A percentile compares a stretch with the other conserved stretches of the same genome.
Conservation (phyloP, 805 yeast species). For the Saccharomycopsis babjevae region DNA sequence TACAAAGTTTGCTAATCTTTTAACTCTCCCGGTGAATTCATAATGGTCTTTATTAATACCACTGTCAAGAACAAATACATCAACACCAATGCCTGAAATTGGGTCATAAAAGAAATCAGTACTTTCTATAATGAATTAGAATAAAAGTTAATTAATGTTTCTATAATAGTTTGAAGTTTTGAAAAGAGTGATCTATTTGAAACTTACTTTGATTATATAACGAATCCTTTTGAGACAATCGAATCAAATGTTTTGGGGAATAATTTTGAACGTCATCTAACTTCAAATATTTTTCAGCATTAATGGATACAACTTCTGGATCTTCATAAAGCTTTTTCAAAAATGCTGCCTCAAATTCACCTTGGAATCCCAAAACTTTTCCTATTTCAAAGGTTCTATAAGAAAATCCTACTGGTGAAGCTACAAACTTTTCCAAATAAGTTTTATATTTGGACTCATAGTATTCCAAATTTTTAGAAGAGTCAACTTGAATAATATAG, state of each 20-base stretch:
- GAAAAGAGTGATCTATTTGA: neutral
- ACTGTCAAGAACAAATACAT: slow-evolving; percentile 46
- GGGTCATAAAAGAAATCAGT: slow-evolving; percentile 34
- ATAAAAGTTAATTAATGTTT: neutral
- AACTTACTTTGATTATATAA: slow-evolving; percentile 14
- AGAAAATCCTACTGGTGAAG: neutral
- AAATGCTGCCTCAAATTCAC: slow-evolving; percentile 3
- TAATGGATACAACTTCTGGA: slow-evolving; percentile 1
- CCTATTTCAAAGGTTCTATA: slow-evolving; percentile 6
- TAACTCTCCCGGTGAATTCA: slow-evolving; percentile 49
- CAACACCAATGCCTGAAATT: slow-evolving; percentile 46
- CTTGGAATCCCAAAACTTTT: slow-evolving; percentile 8
- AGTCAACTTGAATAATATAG: slow-evolving; percentile 4
- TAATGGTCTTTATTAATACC: slow-evolving; percentile 43
- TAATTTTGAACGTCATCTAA: slow-evolving; percentile 24
- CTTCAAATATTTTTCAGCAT: slow-evolving; percentile 4
- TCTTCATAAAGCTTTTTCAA: slow-evolving; percentile 1
- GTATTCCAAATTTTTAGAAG: slow-evolving; percentile 2
- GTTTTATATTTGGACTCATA: neutral
- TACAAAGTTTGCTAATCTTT: slow-evolving; percentile 37
- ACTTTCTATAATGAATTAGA: neutral
- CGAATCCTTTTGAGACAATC: slow-evolving; percentile 29
- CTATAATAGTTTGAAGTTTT: slow-evolving; percentile 15
- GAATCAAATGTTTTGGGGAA: slow-evolving; percentile 35
- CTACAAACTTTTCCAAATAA: neutral